phyloP scores from a whole-genome alignment of 495 filamentous ascomycete genomes.

The Durotheca rogersii region DNA sequence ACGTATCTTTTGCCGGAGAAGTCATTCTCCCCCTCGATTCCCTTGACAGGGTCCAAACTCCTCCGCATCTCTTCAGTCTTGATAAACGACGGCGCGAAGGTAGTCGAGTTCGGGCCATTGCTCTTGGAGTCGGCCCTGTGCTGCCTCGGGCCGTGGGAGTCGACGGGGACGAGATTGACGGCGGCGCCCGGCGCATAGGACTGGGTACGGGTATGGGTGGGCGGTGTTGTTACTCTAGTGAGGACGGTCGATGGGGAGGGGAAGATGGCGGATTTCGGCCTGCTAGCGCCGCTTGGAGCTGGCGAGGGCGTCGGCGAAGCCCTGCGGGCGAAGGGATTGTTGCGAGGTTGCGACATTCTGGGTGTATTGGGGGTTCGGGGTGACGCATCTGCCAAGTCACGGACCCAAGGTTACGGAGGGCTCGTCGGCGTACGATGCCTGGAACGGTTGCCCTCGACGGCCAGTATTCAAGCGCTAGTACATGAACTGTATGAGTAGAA shows the following conservation, averaged over 20 bases:
- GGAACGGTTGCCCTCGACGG: neutral
- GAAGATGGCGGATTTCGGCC: slow-evolving; percentile 74
- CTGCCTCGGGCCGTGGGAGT: slow-evolving; percentile 41
- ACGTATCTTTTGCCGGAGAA: slow-evolving; percentile 99
- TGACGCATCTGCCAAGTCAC: slow-evolving; percentile 13
- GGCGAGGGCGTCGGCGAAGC: slow-evolving; percentile 63
- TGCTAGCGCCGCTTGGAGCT: slow-evolving; percentile 44
- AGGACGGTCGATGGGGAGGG: slow-evolving; percentile 54
- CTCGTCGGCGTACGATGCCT: slow-evolving; percentile 17
- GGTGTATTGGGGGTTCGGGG: slow-evolving; percentile 41
- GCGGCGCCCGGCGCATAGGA: slow-evolving; percentile 42
- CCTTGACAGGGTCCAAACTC: slow-evolving; percentile 65
- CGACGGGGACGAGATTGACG: slow-evolving; percentile 33
- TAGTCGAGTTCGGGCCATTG: slow-evolving; percentile 58
- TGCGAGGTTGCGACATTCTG: slow-evolving; percentile 53
- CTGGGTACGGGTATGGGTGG: slow-evolving; percentile 43
- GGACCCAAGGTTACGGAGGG: neutral
- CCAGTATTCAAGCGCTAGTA: slow-evolving; percentile 15
- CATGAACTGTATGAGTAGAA: slow-evolving; percentile 15
- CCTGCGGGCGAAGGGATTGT: slow-evolving; percentile 71
- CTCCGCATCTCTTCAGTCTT: slow-evolving; percentile 73
- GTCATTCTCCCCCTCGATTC: slow-evolving; percentile 92
- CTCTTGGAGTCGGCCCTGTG: slow-evolving; percentile 64
- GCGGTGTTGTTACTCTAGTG: slow-evolving; percentile 34
- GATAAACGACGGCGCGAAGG: slow-evolving; percentile 95